A percentile compares a stretch with the other conserved stretches of the same genome.
Evolutionary conservation across 192 early-diverging fungal genomes (phyloP).

Genomic region (Coemansia sp.): DNA sequence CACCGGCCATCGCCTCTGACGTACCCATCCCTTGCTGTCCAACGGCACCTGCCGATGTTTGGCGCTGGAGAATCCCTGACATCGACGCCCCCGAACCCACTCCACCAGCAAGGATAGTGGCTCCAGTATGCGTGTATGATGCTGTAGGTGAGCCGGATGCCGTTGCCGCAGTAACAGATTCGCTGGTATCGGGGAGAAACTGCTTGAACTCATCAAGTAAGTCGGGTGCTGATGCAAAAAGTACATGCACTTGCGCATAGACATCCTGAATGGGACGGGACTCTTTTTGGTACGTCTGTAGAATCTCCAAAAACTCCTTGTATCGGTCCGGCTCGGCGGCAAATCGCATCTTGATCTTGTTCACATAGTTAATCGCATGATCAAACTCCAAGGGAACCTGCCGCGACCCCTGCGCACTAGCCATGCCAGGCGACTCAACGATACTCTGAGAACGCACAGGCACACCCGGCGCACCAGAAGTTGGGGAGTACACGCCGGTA

Average conservation of each 20-base stretch:
- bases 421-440: slow-evolving; percentile 32
- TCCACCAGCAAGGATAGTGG: slow-evolving; percentile 7
- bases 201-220: slow-evolving; percentile 98
- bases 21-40: slow-evolving; percentile 21
- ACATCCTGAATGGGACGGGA: slow-evolving; percentile 97
- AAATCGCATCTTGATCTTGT: slow-evolving; percentile 99
- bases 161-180: slow-evolving; percentile 47
- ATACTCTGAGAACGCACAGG: slow-evolving; percentile 31
- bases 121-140: slow-evolving; percentile 27
- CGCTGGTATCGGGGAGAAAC: slow-evolving; percentile 89
- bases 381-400: slow-evolving; percentile 91
- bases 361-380: slow-evolving; percentile 99
- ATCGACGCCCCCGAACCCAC: background rate
- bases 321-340: slow-evolving; percentile 92
- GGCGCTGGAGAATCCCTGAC: slow-evolving; percentile 6
- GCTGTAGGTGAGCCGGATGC: slow-evolving; percentile 34
- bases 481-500: background rate
- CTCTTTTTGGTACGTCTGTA: slow-evolving; percentile 98
- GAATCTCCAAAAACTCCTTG: slow-evolving; percentile 95
- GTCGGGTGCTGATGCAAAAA: slow-evolving; percentile 87
- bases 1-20: slow-evolving; percentile 25
- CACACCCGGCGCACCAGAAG: slow-evolving; percentile 5
- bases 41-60: background rate
- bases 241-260: slow-evolving; percentile 87
- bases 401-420: slow-evolving; percentile 46